Evolutionary conservation across 2,329 filamentous ascomycete genomes (phyloP), one percentile per base, ranked within the genome.

Genomic region (Phoma sp.): DNA sequence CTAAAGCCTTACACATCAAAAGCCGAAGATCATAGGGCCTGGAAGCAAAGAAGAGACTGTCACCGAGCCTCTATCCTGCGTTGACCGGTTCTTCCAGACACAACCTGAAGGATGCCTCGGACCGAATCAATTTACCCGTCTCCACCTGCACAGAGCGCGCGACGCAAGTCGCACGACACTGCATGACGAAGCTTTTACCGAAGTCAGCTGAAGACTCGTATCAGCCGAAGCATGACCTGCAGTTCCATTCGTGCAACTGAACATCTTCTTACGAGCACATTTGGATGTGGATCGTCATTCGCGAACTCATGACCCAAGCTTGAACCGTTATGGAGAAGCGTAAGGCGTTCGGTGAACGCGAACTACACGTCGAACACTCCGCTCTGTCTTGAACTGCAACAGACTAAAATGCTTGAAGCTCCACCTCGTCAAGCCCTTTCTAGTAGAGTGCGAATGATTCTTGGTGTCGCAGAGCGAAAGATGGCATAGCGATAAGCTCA

Each of bases 121-220:
- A 50, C 41, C 52, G 46, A 55, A 50, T 50, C 18, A 42, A 43
- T 55, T 46, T 50, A 55, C 14, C 52, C 52, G 52, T 47, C 52
- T 43, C 52, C 52, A 55, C 52, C 37, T 46, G 36, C 46, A 30
- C 42, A 46, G 32, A 55, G 46, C 47, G 46, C 46, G 42, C 46
- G 32, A 47, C 30, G 41, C 30, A 47, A 11, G 52, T 50, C 42
- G 52, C 47, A 55, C 46, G 52, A 50, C 46, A 49, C 48, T 45
- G 52, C 52, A 50, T 47, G 52, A 49, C 46, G 24, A 55, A 32
- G 30, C 35, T 25, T 37, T 38, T 38, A 42, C 47, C 46, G 18
- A 43, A 55, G 36, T 42, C 52, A 50, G 52, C 46, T 42, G 46
- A 18, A 45, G 25, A n/a, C 37, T 32, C 25, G 46, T 47, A 50